These are phyloP conservation scores for Nitzschia inconspicua DNA, from an alignment of 108 stramenopile species.

Conservation along the genomic window DNA sequence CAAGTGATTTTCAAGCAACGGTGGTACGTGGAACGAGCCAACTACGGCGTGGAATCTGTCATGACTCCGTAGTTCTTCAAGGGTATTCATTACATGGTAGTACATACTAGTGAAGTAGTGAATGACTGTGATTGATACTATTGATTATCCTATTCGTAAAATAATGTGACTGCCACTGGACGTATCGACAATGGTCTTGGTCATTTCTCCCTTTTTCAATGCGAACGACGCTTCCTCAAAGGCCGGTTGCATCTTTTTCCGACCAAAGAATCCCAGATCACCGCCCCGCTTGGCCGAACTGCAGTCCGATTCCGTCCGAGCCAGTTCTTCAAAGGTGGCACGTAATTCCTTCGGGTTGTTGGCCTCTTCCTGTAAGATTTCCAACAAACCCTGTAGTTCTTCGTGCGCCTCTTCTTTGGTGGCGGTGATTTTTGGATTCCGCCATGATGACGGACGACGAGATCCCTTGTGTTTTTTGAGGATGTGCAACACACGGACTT, in stretches of 20 bases:
- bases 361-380: conserved; percentile 49
- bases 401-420: conserved; percentile 67
- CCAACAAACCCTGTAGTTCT: conserved; percentile 56
- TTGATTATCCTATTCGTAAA: conserved; percentile 62
- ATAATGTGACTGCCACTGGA: conserved; percentile 84
- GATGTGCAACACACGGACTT: conserved; percentile 85
- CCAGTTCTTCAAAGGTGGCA: conserved; percentile 81
- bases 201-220: conserved; percentile 72
- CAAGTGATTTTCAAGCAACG: conserved; percentile 44
- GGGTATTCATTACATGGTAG: too few species aligned
- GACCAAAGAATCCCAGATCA: conserved; percentile 83
- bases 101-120: too few species aligned
- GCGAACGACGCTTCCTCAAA: conserved; percentile 84
- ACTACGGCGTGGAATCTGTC: conserved; percentile 46
- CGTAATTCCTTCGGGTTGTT: conserved; percentile 47
- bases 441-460: conserved; percentile 72
- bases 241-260: conserved; percentile 73
- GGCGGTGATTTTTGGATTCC: conserved; percentile 61
- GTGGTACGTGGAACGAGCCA: conserved; percentile 45
- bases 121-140: too few species aligned
- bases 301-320: conserved; percentile 83
- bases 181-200: conserved; percentile 75
- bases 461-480: conserved; percentile 80
- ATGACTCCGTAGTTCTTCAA: too few species aligned
- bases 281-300: conserved; percentile 78